Evolutionary conservation across 2,329 filamentous ascomycete species (phyloP), one percentile per base, ranked within the genome.

Genomic region (Epichloe sylvatica): DNA sequence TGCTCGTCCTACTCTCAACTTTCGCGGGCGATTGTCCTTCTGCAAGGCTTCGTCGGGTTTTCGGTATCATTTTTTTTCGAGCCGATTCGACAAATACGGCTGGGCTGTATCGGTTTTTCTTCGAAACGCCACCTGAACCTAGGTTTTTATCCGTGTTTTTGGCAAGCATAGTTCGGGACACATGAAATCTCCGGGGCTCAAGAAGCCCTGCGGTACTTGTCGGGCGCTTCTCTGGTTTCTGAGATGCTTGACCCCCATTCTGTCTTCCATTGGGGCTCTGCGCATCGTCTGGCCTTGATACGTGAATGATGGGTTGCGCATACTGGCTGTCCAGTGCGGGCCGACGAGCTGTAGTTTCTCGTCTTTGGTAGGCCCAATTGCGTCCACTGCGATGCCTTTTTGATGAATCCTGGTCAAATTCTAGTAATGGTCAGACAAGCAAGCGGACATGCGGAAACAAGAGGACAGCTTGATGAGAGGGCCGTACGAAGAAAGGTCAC

Each of bases 71-170:
- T 58, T 59, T 55, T 55, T 59, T 70, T 45, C 68, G 67, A 44
- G 67, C 71, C 11, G 74, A 71, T 60, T 81, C 77, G 3, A 80
- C 69, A 52, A 81, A 81, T 2, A 80, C 64, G 7, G 76, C 69
- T n/a, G 72, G 65, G 4, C 64, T 63, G 35, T 67, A 62, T 13
- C 70, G 66, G 4, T 54, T 56, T 49, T 67, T 67, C 60, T 74
- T 76, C 15, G 66, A 65, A 5, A 66, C 50, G 2, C 66, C 64
- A 21, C 21, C 45, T 5, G 62, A 51, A 39, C 56, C 54, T 11
- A 56, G 43, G 3, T 59, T 54, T 9, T 56, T 51, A 40, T 33
- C 47, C 38, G 40, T 47, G 23, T 50, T 57, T 33, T 67, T 57
- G 51, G 66, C 61, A 59, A 72, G 65, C 51, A 70, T 67, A 46